These are phyloP conservation scores for Pistacia integerrima DNA, from an alignment of 345 rosid genomes.

Conservation along the genomic window DNA sequence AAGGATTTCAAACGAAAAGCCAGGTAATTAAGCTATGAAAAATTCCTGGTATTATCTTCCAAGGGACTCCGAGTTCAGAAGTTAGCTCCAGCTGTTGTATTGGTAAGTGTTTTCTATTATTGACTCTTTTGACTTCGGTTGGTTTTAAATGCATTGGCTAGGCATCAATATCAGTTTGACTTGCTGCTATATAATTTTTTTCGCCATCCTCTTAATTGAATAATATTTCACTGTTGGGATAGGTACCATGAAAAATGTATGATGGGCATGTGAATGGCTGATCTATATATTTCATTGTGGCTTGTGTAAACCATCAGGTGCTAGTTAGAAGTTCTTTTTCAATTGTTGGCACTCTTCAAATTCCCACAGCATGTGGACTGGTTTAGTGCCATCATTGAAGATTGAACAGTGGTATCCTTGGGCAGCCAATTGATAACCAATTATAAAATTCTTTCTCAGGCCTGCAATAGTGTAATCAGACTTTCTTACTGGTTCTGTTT, in stretches of 20 bases:
- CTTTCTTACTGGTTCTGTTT: not conserved
- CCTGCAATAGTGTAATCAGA: no score
- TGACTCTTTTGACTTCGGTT: not conserved
- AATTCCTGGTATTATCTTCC: not conserved
- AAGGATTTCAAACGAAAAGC: slow-evolving; percentile 59
- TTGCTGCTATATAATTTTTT: not conserved
- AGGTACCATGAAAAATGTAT: slow-evolving; percentile 3
- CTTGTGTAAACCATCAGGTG: not conserved
- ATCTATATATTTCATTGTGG: not conserved
- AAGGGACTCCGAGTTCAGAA: not conserved
- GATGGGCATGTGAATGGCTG: not conserved
- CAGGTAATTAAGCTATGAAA: slow-evolving; percentile 29
- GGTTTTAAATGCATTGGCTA: not conserved
- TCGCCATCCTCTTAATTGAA: not conserved
- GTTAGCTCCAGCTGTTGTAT: slow-evolving; percentile 3
- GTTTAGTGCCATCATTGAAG: not conserved
- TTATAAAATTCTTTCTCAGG: no score
- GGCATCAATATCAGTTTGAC: not conserved
- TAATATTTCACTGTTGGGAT: not conserved
- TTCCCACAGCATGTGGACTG: not conserved
- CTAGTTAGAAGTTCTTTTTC: not conserved
- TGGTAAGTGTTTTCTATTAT: slow-evolving; percentile 19
- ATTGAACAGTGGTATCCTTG: not conserved
- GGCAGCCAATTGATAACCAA: not conserved
- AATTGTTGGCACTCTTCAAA: not conserved